Base-by-base conservation (phyloP, 352 stramenopile species). In the Globisporangium emineosum region DNA sequence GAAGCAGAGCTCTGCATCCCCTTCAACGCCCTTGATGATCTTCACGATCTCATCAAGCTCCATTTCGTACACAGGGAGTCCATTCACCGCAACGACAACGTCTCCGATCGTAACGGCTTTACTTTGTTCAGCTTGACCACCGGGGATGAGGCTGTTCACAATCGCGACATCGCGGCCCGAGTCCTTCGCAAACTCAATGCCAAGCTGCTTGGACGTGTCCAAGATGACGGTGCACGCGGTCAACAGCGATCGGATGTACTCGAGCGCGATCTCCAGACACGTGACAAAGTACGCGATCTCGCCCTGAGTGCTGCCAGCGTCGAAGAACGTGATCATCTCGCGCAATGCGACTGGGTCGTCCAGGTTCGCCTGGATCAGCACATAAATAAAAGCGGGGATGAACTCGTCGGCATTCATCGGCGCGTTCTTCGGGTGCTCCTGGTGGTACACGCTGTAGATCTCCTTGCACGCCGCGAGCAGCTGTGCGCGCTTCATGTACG, bases 201-300 rank as follows among this genome's bases (percentile, higher is more conserved):
- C 87, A 10, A 95, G 80, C 43, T 86, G 82, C 35, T 77, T 72
- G 23, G 75, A 75, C 10, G 80, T 78, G 19, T 91, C 86, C 19
- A 95, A 65, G 60, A 91, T 81, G 10, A 93, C 83, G 0, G 86
- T 93, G 57, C 83, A 92, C n/a, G 86, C 85, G 1, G 83, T 91
- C 30, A 93, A 59, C 8, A 95, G 82, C 27, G 84, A 93, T 19
- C 86, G 81, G 13, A 95, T 90, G 76, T 95, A 96, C 71, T 96
- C 87, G 54, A 96, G 70, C 35, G 85, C 87, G 60, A 96, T 96
- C 72, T 96, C 87, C 15, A 96, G 65, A 63, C 87, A 96, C 42
- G 85, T 93, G 27, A 93, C 85, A 64, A 93, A 96, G 67, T 96
- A 96, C 60, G 85, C 83, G 30, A 86, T 86, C 65, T 96, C 87